Evolutionary conservation across 2,329 filamentous ascomycete genomes (phyloP), one percentile per base, ranked within the genome.

Genomic region (Penicillium sp.): DNA sequence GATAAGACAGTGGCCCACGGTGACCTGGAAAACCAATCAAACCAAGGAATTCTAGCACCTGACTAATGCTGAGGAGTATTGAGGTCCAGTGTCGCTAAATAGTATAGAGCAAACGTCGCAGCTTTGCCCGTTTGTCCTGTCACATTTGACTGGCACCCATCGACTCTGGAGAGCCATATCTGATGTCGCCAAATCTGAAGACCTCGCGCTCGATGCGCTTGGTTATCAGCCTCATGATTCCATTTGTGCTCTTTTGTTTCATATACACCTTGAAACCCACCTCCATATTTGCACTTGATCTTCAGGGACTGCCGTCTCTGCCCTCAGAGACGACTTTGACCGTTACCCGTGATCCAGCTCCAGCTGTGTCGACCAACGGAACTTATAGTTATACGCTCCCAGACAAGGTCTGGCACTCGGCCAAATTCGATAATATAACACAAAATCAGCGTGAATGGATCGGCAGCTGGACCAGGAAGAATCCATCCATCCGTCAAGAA

Each of bases 401-500:
- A 7, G 49, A 50, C 14, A 61, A 60, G 40, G 43, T 59, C 12
- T 61, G 59, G 58, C 58, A 62, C 40, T 29, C 56, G 34, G 30
- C 65, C 54, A 33, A 56, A 39, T 22, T 47, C 36, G 33, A 64
- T 54, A 22, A 57, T 53, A 29, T 64, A 50, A 22, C 67, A 33
- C 41, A 59, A 41, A 12, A 50, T 9, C 35, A 58, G 58, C 40
- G 58, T 49, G 37, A 43, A 46, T 51, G 53, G 50, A 46, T 50
- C 22, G 34, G 49, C 29, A 57, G 46, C 38, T 71, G 66, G 58
- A 57, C 62, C 12, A 51, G 56, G 6, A 55, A 37, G 13, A 71
- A 70, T 43, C 65, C 49, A 9, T 25, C 33, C 54, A 13, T 31
- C 19, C 59, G 33, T 54, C 35, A 52, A 40, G 54, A 66, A 30